Evolutionary conservation across 108 stramenopile genomes (phyloP), one percentile per base, ranked within the genome.

Genomic region (Nannochloropsis oceanica): DNA sequence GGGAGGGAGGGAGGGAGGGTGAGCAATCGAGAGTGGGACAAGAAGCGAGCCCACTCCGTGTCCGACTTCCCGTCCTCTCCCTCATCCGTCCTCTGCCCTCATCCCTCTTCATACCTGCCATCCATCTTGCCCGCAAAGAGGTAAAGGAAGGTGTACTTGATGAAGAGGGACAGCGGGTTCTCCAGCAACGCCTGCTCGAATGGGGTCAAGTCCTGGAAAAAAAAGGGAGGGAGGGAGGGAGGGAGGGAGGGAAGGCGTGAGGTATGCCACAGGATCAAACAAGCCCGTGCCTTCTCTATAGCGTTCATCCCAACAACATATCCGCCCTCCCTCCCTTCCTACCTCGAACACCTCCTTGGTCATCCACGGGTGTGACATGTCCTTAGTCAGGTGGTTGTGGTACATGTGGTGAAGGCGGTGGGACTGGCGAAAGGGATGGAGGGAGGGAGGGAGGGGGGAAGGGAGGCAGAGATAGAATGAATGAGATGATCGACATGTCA

Each of bases 361-460:
- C 43, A 87, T 83, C 90, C 90, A 91, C 25, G 87, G 85, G 84
- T 86, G 86, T 2, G 90, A 91, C 82, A 84, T 88, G 88, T 91
- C 90, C 90, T 91, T 91, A 27, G 86, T 90, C 27, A 87, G 80
- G 85, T 91, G 89, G 87, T 91, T 91, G 90, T 91, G 90, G 88
- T 90, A 90, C 83, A 83, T 85, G 89, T 91, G 90, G 79, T 91
- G 90, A 46, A 82, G 44, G 83, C 86, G 90, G 87, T 91, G 90
- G 22, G 89, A 87, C 84, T 85, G 5, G 34, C 2, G 34, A 5
- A 5, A 34, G 34, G 5, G 5, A 34, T 3, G 34, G 34, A 34
- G 34, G 34, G 34, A 34, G 34, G 34, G 34, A 73, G 59, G n/a
- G n/a, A n/a, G 59, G 59, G 59, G 7, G 59, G 22, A 8, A 73